phyloP scores from a whole-genome alignment of 768 basidiomycete genomes.

The Dendrothele bispora region DNA sequence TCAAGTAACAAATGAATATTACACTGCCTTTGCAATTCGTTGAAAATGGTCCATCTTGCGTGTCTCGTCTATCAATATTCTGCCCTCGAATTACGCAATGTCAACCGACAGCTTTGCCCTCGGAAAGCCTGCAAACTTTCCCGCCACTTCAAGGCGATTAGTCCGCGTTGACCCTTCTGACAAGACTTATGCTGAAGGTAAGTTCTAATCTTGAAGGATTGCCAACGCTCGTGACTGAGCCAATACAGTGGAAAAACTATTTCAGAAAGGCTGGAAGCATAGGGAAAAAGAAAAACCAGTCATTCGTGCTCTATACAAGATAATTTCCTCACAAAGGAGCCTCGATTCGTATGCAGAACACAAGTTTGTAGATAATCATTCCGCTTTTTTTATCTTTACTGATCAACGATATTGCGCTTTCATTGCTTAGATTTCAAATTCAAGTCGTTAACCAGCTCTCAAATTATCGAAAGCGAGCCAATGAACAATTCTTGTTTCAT shows the following conservation, averaged over 20 bases:
- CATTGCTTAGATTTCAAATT: constrained; percentile 2
- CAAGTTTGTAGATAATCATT: constrained; percentile 31
- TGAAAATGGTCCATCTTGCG: too few species aligned
- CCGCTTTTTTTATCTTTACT: background rate
- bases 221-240: background rate
- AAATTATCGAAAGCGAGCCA: constrained; percentile 24
- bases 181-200: constrained; percentile 40
- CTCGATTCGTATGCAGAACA: constrained; percentile 47
- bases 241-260: constrained; percentile 46
- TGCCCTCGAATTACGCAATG: too few species aligned
- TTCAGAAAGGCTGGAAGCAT: constrained; percentile 57
- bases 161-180: constrained; percentile 35
- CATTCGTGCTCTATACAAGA: constrained; percentile 50
- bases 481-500: constrained; percentile 65
- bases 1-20: too few species aligned
- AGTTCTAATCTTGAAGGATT: too few species aligned
- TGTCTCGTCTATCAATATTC: too few species aligned
- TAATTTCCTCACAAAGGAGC: constrained; percentile 43
- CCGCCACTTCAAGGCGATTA: too few species aligned
- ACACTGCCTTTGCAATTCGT: too few species aligned
- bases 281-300: constrained; percentile 49
- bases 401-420: background rate
- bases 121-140: too few species aligned
- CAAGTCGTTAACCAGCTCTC: constrained; percentile 6
- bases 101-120: too few species aligned